A percentile compares a stretch with the other conserved stretches of the same genome.
Conservation (phyloP, 1,284 basidiomycete species). For the Coriolopsis trogii region DNA sequence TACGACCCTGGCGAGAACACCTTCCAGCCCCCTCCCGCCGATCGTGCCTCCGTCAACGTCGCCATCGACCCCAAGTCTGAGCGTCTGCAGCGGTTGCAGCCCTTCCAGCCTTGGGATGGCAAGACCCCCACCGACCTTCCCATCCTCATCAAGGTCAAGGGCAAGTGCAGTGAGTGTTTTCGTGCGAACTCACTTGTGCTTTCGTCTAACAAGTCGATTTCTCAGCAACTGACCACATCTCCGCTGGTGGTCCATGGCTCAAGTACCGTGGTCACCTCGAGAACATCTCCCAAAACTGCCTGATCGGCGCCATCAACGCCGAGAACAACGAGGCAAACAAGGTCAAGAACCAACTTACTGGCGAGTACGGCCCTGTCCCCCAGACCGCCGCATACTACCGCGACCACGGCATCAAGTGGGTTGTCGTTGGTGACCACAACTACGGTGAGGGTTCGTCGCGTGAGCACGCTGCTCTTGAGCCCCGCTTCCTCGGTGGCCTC, state of each 20-base stretch:
- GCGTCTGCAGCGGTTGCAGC: constrained; percentile 92
- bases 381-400: constrained; percentile 88
- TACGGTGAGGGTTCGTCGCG: constrained; percentile 98
- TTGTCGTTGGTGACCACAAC: constrained; percentile 94
- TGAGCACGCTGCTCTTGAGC: constrained; percentile 98
- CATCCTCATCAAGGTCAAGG: constrained; percentile 96
- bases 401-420: constrained; percentile 91
- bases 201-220: not conserved
- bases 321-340: constrained; percentile 98
- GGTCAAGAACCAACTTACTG: constrained; percentile 89
- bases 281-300: constrained; percentile 98
- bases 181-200: constrained; percentile 1
- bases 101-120: constrained; percentile 93
- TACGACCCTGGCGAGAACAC: constrained; percentile 98
- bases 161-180: constrained; percentile 88
- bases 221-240: constrained; percentile 84
- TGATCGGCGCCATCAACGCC: constrained; percentile 96
- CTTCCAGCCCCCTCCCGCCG: constrained; percentile 92
- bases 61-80: constrained; percentile 89
- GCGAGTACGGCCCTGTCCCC: constrained; percentile 87
- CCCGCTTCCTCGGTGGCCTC: constrained; percentile 93
- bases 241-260: constrained; percentile 98
- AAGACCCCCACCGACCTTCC: constrained; percentile 91
- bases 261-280: constrained; percentile 99
- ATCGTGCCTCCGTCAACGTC: constrained; percentile 85